Percentiles rank a stretch among this genome's conserved stretches.
These are phyloP conservation scores for Lepidium campestre DNA, from an alignment of 441 rosid genomes.

Conservation along the genomic window DNA sequence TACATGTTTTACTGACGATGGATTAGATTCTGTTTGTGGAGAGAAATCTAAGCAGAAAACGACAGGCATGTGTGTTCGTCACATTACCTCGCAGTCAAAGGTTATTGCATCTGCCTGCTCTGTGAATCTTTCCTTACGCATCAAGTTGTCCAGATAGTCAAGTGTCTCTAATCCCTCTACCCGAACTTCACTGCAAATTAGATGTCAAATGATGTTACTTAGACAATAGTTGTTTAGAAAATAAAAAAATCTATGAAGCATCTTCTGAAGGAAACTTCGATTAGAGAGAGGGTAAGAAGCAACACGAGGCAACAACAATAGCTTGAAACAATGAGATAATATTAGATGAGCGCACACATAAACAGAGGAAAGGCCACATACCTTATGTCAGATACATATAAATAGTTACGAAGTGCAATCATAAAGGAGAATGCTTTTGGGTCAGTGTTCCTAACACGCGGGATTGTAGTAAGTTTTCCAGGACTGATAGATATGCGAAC, in stretches of 20 bases:
- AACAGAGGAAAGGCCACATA: conserved; percentile 13
- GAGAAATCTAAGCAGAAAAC: background rate
- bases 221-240: background rate
- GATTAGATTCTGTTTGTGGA: background rate
- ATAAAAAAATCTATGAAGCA: background rate
- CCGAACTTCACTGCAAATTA: conserved; percentile 60
- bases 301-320: background rate
- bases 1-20: conserved; percentile 14
- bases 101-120: conserved; percentile 76
- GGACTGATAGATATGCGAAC: conserved; percentile 53
- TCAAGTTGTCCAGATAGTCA: conserved; percentile 59
- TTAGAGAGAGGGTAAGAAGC: background rate
- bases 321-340: background rate
- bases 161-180: conserved; percentile 76
- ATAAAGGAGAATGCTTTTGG: conserved; percentile 53
- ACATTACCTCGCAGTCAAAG: conserved; percentile 48
- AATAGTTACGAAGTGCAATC: conserved; percentile 48
- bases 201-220: background rate
- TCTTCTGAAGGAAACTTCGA: background rate
- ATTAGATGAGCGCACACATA: background rate
- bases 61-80: background rate
- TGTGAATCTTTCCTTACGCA: conserved; percentile 47
- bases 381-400: conserved; percentile 70
- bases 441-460: conserved; percentile 69
- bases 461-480: conserved; percentile 60